A percentile compares a stretch with the other conserved stretches of the same genome.
Conservation (phyloP, 2,329 filamentous ascomycete genomes). For the Graphiopsis chlorocephala region DNA sequence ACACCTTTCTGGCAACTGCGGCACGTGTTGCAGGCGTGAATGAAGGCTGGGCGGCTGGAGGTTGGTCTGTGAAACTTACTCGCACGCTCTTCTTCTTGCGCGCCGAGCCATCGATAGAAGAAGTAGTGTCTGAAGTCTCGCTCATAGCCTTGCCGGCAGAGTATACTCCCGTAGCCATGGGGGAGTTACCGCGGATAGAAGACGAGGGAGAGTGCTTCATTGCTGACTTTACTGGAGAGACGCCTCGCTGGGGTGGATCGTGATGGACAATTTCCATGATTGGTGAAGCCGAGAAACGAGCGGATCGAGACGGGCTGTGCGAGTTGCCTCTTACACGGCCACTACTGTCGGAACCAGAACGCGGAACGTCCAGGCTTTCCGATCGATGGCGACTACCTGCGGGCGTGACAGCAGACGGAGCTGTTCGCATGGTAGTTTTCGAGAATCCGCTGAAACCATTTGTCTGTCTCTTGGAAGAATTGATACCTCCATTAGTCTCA, state of each 20-base stretch:
- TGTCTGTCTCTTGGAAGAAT: constrained; percentile 6
- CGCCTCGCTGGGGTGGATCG: constrained; percentile 65
- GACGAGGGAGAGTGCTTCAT: constrained; percentile 63
- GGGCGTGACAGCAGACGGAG: constrained; percentile 10
- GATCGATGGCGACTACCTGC: constrained; percentile 26
- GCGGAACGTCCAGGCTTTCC: constrained; percentile 34
- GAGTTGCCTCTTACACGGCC: constrained; percentile 29
- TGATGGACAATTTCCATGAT: constrained; percentile 61
- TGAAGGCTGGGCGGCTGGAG: constrained; percentile 35
- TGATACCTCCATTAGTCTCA: constrained; percentile 6
- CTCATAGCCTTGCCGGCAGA: constrained; percentile 37
- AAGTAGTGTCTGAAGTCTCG: constrained; percentile 57
- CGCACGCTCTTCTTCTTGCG: constrained; percentile 64
- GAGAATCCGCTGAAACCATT: constrained; percentile 12
- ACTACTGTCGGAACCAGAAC: constrained; percentile 19
- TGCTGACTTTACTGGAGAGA: constrained; percentile 75
- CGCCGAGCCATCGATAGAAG: constrained; percentile 37
- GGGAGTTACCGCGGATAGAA: constrained; percentile 43
- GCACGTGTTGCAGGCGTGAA: constrained; percentile 50
- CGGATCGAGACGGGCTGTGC: constrained; percentile 63
- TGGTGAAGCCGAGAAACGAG: constrained; percentile 62
- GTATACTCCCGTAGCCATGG: constrained; percentile 49
- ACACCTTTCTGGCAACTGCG: constrained; percentile 22
- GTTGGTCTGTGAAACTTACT: constrained; percentile 67
- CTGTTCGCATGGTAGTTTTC: background rate